Conservation (phyloP, 1,284 basidiomycete genomes). For the Microstroma glucosiphilum region DNA sequence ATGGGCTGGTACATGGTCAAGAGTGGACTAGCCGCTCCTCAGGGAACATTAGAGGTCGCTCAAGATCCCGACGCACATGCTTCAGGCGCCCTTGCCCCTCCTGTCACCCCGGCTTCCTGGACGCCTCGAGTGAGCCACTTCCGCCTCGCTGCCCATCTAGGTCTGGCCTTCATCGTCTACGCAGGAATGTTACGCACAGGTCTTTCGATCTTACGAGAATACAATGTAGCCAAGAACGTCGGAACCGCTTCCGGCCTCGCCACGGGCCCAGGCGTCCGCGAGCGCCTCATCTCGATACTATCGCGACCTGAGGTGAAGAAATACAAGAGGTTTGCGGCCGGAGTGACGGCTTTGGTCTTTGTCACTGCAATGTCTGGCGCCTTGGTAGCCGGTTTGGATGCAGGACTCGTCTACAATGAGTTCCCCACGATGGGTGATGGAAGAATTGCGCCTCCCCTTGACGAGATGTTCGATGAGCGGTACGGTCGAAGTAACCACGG, state of each 20-base stretch:
- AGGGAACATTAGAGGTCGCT: constrained; percentile 15
- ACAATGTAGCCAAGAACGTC: constrained; percentile 59
- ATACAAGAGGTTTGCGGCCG: constrained; percentile 27
- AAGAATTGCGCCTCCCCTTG: constrained; percentile 66
- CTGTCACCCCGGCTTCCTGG: constrained; percentile 31
- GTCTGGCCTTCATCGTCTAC: constrained; percentile 82
- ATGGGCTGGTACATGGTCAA: constrained; percentile 99
- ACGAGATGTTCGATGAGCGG: constrained; percentile 65
- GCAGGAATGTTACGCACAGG: constrained; percentile 83
- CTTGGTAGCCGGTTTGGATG: constrained; percentile 94
- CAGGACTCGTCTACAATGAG: constrained; percentile 92
- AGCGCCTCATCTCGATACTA: constrained; percentile 26
- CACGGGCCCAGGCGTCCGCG: neutral
- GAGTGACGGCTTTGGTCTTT: constrained; percentile 36
- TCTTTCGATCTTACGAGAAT: constrained; percentile 64
- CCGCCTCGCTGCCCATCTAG: constrained; percentile 86
- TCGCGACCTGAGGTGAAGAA: constrained; percentile 23
- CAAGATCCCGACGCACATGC: neutral
- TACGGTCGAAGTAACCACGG: constrained; percentile 58
- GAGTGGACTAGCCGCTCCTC: constrained; percentile 65
- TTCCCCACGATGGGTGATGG: constrained; percentile 94
- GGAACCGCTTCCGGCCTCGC: neutral
- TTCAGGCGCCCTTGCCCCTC: neutral
- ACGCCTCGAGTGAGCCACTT: constrained; percentile 86
- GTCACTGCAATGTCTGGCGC: constrained; percentile 84